phyloP scores from a whole-genome alignment of 2,329 filamentous ascomycete species.

The Ophiostoma ulmi region DNA sequence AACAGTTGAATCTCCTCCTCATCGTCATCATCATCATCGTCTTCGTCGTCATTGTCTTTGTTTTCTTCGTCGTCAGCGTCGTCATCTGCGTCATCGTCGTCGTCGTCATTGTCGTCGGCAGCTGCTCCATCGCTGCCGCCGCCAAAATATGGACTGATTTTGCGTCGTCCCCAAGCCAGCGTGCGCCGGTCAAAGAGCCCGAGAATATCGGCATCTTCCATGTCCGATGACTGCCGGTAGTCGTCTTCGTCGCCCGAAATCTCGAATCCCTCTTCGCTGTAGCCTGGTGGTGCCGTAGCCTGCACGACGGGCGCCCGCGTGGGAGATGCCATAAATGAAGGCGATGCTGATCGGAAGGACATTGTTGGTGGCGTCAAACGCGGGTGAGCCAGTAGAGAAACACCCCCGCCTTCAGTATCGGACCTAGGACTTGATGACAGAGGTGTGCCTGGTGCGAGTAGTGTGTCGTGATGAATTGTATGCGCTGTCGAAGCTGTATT shows the following conservation, averaged over 20 bases:
- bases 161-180: slow-evolving; percentile 36
- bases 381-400: slow-evolving; percentile 13
- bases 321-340: slow-evolving; percentile 25
- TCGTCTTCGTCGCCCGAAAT: slow-evolving; percentile 42
- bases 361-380: slow-evolving; percentile 18
- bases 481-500: background rate
- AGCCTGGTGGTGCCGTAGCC: slow-evolving; percentile 25
- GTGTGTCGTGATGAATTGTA: background rate
- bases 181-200: slow-evolving; percentile 48
- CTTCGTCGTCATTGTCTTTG: slow-evolving; percentile 45
- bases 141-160: slow-evolving; percentile 39
- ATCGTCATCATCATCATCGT: slow-evolving; percentile 45
- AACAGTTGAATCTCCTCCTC: slow-evolving; percentile 49
- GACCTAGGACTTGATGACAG: slow-evolving; percentile 14
- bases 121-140: slow-evolving; percentile 39
- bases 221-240: slow-evolving; percentile 20
- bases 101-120: slow-evolving; percentile 45
- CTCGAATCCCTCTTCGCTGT: slow-evolving; percentile 25
- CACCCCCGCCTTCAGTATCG: slow-evolving; percentile 13
- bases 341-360: slow-evolving; percentile 42
- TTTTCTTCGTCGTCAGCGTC: slow-evolving; percentile 43
- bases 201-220: slow-evolving; percentile 49
- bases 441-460: slow-evolving; percentile 4
- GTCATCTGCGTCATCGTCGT: slow-evolving; percentile 43
- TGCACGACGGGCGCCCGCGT: slow-evolving; percentile 18